Evolutionary conservation across 805 yeast species (phyloP).

Genomic region (Zygosaccharomyces kombuchaensis): DNA sequence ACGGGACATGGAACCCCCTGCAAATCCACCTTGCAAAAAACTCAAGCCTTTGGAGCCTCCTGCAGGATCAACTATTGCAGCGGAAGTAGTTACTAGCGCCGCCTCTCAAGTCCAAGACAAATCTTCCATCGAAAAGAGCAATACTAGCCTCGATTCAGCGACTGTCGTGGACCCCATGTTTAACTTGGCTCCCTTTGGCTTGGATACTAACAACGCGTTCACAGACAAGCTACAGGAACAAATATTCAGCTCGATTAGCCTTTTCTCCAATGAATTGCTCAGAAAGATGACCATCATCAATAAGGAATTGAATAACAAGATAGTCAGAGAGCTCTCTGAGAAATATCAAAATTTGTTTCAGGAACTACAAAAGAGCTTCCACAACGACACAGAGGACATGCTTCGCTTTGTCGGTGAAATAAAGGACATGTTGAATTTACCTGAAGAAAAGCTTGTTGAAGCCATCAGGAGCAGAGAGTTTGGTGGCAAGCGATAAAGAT

Average conservation of each 20-base stretch:
- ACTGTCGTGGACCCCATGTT: constrained; percentile 11
- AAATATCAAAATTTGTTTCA: constrained; percentile 35
- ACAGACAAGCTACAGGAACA: constrained; percentile 38
- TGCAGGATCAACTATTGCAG: background rate
- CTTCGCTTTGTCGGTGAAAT: constrained; percentile 35
- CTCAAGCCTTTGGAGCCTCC: background rate
- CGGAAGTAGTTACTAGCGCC: background rate
- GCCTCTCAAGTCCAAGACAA: background rate
- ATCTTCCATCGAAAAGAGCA: constrained; percentile 3
- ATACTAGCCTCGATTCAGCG: constrained; percentile 7
- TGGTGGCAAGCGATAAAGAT: background rate
- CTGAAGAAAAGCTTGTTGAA: constrained; percentile 34
- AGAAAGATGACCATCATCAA: constrained; percentile 37
- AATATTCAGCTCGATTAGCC: constrained; percentile 34
- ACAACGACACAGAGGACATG: constrained; percentile 38
- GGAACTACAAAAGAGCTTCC: constrained; percentile 34
- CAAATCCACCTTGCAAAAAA: background rate
- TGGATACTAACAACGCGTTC: constrained; percentile 26
- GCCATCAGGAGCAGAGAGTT: constrained; percentile 27
- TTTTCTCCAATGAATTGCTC: constrained; percentile 35
- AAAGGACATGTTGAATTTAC: constrained; percentile 34
- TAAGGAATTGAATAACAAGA: constrained; percentile 36
- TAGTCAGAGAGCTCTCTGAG: constrained; percentile 33
- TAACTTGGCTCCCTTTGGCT: constrained; percentile 4
- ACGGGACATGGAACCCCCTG: background rate